Conservation (phyloP, 1,284 basidiomycete species). For the Melampsora abietis-canadensis region DNA sequence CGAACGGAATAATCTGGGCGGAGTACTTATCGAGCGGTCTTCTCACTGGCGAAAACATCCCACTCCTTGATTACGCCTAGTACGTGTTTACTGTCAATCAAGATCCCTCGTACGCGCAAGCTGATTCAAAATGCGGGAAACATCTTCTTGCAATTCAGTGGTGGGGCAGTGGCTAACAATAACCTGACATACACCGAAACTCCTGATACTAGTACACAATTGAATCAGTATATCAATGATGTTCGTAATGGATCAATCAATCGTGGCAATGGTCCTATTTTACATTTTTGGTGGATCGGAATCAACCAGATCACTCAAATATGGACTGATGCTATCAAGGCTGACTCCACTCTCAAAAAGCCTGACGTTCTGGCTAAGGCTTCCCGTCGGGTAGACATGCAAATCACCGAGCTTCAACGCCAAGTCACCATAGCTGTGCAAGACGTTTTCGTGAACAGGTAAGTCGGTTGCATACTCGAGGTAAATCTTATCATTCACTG, state of each 20-base stretch:
- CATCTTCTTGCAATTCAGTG: conserved; percentile 15
- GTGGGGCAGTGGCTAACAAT: conserved; percentile 38
- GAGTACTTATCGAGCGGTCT: conserved; percentile 21
- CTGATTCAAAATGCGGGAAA: not conserved
- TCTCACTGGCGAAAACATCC: conserved; percentile 7
- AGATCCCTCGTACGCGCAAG: not conserved
- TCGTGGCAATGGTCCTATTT: conserved; percentile 12
- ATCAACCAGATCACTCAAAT: conserved; percentile 41
- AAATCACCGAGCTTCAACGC: not conserved
- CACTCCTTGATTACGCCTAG: conserved; percentile 41
- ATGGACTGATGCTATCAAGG: conserved; percentile 21
- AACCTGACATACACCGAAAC: conserved; percentile 5
- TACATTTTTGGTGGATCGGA: conserved; percentile 38
- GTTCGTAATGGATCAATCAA: conserved; percentile 18
- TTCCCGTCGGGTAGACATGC: not conserved
- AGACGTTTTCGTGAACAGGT: not conserved
- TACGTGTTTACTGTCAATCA: not conserved
- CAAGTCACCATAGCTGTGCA: not conserved
- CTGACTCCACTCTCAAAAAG: not conserved
- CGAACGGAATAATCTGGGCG: conserved; percentile 38
- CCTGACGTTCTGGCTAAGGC: not conserved
- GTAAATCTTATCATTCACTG: not conserved
- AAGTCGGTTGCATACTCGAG: not conserved
- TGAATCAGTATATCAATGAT: conserved; percentile 18
- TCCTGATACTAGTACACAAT: conserved; percentile 36